These are phyloP conservation scores for Tuber microsphaerosporum DNA, from an alignment of 495 filamentous ascomycete species.

Conservation along the genomic window DNA sequence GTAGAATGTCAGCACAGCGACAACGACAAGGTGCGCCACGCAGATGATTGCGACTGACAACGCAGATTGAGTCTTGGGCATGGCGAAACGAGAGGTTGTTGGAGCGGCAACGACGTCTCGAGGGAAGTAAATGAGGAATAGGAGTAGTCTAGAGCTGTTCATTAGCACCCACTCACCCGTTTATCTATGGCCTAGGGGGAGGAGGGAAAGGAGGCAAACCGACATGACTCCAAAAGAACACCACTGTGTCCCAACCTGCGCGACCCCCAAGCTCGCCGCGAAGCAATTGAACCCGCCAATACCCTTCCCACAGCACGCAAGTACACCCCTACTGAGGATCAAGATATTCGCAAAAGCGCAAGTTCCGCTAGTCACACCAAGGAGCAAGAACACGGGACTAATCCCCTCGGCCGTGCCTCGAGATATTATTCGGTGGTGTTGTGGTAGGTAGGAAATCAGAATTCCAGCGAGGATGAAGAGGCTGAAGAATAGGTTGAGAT, in stretches of 20 bases:
- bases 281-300: slow-evolving; percentile 75
- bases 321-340: slow-evolving; percentile 68
- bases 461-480: slow-evolving; percentile 78
- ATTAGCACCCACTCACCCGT: slow-evolving; percentile 15
- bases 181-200: no score
- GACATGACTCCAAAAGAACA: slow-evolving; percentile 85
- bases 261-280: slow-evolving; percentile 75
- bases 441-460: slow-evolving; percentile 80
- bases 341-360: slow-evolving; percentile 87
- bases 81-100: slow-evolving; percentile 39
- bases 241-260: slow-evolving; percentile 87
- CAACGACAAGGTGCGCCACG: slow-evolving; percentile 62
- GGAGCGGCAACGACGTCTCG: slow-evolving; percentile 51
- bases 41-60: slow-evolving; percentile 62
- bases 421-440: slow-evolving; percentile 82
- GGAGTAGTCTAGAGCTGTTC: slow-evolving; percentile 53
- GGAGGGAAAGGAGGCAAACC: slow-evolving; percentile 38
- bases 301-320: slow-evolving; percentile 68
- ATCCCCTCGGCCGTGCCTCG: slow-evolving; percentile 90
- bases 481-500: slow-evolving; percentile 39
- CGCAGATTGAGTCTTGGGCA: slow-evolving; percentile 60
- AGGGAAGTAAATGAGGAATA: slow-evolving; percentile 83
- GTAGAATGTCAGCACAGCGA: slow-evolving; percentile 48
- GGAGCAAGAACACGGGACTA: slow-evolving; percentile 84
- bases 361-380: slow-evolving; percentile 81